These are phyloP conservation scores for Wickerhamiella cacticola DNA, from an alignment of 805 yeast species.

Conservation along the genomic window DNA sequence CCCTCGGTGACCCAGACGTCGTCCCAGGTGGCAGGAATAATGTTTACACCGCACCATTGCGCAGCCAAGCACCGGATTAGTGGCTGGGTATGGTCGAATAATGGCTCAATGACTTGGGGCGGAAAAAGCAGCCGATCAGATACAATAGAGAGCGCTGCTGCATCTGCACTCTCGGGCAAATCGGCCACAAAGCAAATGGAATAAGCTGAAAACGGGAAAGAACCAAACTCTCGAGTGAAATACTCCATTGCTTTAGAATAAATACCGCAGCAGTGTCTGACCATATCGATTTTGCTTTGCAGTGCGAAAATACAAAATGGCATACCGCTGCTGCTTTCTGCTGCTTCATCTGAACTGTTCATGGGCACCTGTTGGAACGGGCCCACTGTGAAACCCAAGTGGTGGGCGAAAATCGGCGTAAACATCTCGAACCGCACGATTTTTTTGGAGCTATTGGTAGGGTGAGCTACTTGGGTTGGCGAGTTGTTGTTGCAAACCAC, in stretches of 20 bases:
- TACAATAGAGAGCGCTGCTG: slow-evolving; percentile 60
- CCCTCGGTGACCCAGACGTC: slow-evolving; percentile 89
- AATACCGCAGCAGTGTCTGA: slow-evolving; percentile 59
- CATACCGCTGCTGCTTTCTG: slow-evolving; percentile 19
- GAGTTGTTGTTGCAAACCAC: slow-evolving; percentile 36
- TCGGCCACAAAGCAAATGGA: slow-evolving; percentile 53
- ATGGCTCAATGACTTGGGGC: slow-evolving; percentile 63
- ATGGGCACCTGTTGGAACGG: slow-evolving; percentile 60
- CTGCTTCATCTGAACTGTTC: slow-evolving; percentile 31
- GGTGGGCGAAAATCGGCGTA: slow-evolving; percentile 86
- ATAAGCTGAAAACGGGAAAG: slow-evolving; percentile 81
- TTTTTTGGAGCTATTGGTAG: slow-evolving; percentile 62
- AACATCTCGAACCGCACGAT: slow-evolving; percentile 58
- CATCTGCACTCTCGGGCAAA: slow-evolving; percentile 34
- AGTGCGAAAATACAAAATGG: slow-evolving; percentile 21
- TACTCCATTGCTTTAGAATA: slow-evolving; percentile 70
- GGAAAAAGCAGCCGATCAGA: slow-evolving; percentile 57
- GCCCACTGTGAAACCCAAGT: slow-evolving; percentile 90
- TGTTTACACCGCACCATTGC: slow-evolving; percentile 91
- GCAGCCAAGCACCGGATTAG: slow-evolving; percentile 61
- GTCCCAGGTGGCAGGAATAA: slow-evolving; percentile 63
- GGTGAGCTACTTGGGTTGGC: slow-evolving; percentile 52
- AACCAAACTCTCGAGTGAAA: slow-evolving; percentile 78
- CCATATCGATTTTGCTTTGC: slow-evolving; percentile 32
- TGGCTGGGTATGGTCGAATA: slow-evolving; percentile 54